These are phyloP conservation scores for Didymella sp. DNA, from an alignment of 2,329 filamentous ascomycete species.

Conservation along the genomic window DNA sequence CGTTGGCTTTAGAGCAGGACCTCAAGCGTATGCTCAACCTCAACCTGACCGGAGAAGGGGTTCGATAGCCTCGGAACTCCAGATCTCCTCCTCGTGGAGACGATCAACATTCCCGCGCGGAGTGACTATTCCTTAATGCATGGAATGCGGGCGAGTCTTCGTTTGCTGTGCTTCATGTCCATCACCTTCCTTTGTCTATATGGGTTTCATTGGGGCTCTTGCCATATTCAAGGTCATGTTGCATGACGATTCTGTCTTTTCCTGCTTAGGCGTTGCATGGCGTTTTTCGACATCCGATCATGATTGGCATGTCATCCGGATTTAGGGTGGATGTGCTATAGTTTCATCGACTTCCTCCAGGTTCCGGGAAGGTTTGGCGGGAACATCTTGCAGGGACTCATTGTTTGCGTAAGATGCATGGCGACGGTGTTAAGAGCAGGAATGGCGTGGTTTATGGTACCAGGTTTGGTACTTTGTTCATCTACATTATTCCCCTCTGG, in stretches of 20 bases:
- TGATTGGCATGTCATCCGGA: slow-evolving; percentile 25
- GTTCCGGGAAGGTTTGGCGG: slow-evolving; percentile 11
- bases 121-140: slow-evolving; percentile 32
- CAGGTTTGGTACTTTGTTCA: slow-evolving; percentile 24
- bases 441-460: slow-evolving; percentile 15
- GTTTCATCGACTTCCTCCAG: slow-evolving; percentile 9
- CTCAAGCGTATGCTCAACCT: slow-evolving; percentile 49
- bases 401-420: slow-evolving; percentile 15
- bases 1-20: slow-evolving; percentile 44
- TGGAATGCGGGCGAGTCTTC: slow-evolving; percentile 29
- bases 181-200: slow-evolving; percentile 34
- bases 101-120: not conserved
- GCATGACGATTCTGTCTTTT: slow-evolving; percentile 26
- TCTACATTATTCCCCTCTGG: slow-evolving; percentile 13
- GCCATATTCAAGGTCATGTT: slow-evolving; percentile 22
- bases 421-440: slow-evolving; percentile 19
- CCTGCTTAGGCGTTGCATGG: slow-evolving; percentile 28
- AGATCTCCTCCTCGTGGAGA: slow-evolving; percentile 5
- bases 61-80: slow-evolving; percentile 29
- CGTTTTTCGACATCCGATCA: slow-evolving; percentile 15
- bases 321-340: slow-evolving; percentile 9
- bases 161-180: slow-evolving; percentile 24
- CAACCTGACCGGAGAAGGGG: slow-evolving; percentile 32
- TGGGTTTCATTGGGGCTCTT: slow-evolving; percentile 16
- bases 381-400: slow-evolving; percentile 10